Conservation (phyloP, 768 basidiomycete species). For the Trametes punicea region DNA sequence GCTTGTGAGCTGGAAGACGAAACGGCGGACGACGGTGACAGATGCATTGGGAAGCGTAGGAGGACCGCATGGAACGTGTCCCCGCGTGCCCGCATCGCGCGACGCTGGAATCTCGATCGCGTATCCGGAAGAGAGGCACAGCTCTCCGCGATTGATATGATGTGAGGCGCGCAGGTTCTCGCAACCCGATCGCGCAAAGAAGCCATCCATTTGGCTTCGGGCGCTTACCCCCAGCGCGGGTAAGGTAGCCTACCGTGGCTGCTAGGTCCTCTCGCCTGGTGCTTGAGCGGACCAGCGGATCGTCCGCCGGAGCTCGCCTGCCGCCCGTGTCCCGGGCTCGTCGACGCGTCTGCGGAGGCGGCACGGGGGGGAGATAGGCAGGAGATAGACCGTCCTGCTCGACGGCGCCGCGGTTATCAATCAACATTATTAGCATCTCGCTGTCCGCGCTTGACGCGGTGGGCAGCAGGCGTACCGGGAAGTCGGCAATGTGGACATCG, state of each 20-base stretch:
- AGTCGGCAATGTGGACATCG: not conserved
- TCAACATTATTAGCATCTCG: conserved; percentile 6
- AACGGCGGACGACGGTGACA: conserved; percentile 6
- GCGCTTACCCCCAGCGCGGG: not conserved
- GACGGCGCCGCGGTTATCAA: conserved; percentile 15
- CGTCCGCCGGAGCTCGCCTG: not conserved
- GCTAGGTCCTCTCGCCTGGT: too few relatives aligned
- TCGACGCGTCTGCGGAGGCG: conserved; percentile 3
- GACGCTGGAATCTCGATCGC: conserved; percentile 12
- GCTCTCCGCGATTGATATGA: conserved; percentile 15
- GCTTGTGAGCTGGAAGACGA: not conserved
- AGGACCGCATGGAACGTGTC: conserved; percentile 17
- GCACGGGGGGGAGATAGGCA: conserved; percentile 19
- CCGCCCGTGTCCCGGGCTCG: conserved; percentile 1
- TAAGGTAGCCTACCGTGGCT: too few relatives aligned
- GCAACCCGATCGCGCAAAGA: conserved; percentile 13
- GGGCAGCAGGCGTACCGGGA: not conserved
- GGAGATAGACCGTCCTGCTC: conserved; percentile 19
- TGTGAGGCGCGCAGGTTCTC: conserved; percentile 7
- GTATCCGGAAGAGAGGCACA: conserved; percentile 15
- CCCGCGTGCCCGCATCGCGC: conserved; percentile 11
- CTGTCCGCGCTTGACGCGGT: not conserved
- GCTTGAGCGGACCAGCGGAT: not conserved
- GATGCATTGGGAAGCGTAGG: conserved; percentile 12
- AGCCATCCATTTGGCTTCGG: not conserved